A percentile compares a stretch with the other conserved stretches of the same genome.
These are phyloP conservation scores for Tilletiaria anomala DNA, from an alignment of 1,284 basidiomycete genomes.

Conservation along the genomic window DNA sequence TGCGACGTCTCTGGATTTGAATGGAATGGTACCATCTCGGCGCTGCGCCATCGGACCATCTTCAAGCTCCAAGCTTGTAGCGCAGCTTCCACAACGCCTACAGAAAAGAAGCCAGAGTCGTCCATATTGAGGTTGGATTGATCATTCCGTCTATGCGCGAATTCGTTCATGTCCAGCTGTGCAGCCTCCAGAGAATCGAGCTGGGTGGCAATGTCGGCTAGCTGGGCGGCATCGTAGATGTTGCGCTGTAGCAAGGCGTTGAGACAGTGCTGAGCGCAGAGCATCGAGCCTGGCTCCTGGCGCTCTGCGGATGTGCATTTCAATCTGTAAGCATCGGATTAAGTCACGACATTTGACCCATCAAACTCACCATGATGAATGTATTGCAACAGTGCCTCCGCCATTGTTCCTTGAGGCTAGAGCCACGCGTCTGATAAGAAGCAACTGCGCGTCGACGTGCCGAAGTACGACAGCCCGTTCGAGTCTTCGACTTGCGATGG, in stretches of 20 bases:
- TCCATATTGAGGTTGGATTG: constrained; percentile 27
- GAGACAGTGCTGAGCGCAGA: constrained; percentile 36
- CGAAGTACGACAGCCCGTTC: too few relatives aligned
- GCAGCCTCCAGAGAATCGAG: constrained; percentile 6
- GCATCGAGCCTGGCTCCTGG: constrained; percentile 34
- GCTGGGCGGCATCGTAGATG: constrained; percentile 32
- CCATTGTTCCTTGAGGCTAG: too few relatives aligned
- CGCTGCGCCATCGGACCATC: constrained; percentile 12
- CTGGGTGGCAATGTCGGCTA: constrained; percentile 14
- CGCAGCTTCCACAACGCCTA: constrained; percentile 26
- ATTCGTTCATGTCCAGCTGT: constrained; percentile 5
- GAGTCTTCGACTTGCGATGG: too few relatives aligned
- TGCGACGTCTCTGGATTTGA: constrained; percentile 23
- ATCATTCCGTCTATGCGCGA: constrained; percentile 4
- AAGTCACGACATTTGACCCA: too few relatives aligned
- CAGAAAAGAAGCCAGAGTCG: constrained; percentile 34
- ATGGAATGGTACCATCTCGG: constrained; percentile 13
- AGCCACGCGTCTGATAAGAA: too few relatives aligned
- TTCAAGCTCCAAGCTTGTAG: constrained; percentile 13
- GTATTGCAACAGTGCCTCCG: too few relatives aligned
- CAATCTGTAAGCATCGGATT: background rate
- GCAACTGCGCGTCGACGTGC: too few relatives aligned
- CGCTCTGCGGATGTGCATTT: too few relatives aligned
- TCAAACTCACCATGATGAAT: too few relatives aligned
- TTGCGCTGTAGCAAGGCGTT: constrained; percentile 31